Evolutionary conservation across 805 yeast species (phyloP).

Genomic region (Millerozyma miso): DNA sequence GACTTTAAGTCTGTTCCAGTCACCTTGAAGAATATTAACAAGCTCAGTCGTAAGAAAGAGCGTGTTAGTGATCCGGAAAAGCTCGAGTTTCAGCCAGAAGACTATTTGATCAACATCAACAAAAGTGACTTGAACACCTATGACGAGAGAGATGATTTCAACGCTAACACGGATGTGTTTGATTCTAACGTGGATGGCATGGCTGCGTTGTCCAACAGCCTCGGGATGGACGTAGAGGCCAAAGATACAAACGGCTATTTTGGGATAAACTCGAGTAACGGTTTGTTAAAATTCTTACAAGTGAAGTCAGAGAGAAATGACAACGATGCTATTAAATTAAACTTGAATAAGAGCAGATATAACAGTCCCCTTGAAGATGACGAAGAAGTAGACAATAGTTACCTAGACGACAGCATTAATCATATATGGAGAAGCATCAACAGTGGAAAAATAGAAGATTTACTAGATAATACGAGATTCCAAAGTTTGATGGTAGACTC

Average conservation of each 20-base stretch:
- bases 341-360: conserved; percentile 3
- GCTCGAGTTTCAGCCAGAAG: conserved; percentile 14
- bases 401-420: conserved; percentile 15
- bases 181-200: conserved; percentile 49
- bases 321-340: conserved; percentile 20
- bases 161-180: conserved; percentile 8
- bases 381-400: conserved; percentile 12
- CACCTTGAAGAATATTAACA: conserved; percentile 14
- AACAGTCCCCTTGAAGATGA: conserved; percentile 7
- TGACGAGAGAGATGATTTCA: conserved; percentile 15
- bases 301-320: conserved; percentile 24
- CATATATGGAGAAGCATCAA: conserved; percentile 11
- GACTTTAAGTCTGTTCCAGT: conserved; percentile 13
- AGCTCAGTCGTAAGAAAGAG: conserved; percentile 11
- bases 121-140: conserved; percentile 15
- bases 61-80: conserved; percentile 8
- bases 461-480: conserved; percentile 12
- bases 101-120: conserved; percentile 15
- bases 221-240: conserved; percentile 13
- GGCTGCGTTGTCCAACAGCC: conserved; percentile 50
- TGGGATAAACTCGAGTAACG: conserved; percentile 61
- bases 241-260: conserved; percentile 51
- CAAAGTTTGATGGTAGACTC: conserved; percentile 11
- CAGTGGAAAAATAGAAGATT: conserved; percentile 15
- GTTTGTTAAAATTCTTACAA: conserved; percentile 46